phyloP scores from a whole-genome alignment of 257 asterid species.

The Solanum corneliomulleri region DNA sequence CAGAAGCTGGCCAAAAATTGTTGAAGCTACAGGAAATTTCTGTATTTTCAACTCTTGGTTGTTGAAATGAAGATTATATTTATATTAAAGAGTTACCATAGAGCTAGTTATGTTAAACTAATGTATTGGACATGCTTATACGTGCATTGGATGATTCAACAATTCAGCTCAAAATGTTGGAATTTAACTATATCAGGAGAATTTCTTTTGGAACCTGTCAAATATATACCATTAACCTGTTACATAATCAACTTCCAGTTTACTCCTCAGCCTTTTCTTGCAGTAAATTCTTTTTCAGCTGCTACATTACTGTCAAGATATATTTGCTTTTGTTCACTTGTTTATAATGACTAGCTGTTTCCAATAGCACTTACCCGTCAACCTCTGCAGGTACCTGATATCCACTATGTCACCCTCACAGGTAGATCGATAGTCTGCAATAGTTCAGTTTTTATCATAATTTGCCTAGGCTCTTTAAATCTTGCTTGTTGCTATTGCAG shows the following conservation, averaged over 20 bases:
- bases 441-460: not conserved
- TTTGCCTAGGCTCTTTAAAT: not conserved
- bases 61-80: not conserved
- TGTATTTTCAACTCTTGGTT: not conserved
- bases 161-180: not conserved
- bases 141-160: not conserved
- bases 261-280: not conserved
- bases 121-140: not conserved
- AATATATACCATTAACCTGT: not conserved
- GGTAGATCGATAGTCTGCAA: slow-evolving; percentile 17
- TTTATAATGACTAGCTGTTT: not conserved
- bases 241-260: not conserved
- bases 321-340: not conserved
- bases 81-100: not conserved
- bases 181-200: not conserved
- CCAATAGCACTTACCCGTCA: not conserved
- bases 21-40: not conserved
- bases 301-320: not conserved
- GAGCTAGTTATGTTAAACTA: not conserved
- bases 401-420: slow-evolving; percentile 83
- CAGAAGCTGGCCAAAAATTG: not conserved
- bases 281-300: not conserved
- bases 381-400: slow-evolving; percentile 48
- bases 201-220: not conserved
- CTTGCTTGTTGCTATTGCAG: slow-evolving; percentile 19